Evolutionary conservation across 805 yeast genomes (phyloP).

Genomic region (Isabelozyma heimii): DNA sequence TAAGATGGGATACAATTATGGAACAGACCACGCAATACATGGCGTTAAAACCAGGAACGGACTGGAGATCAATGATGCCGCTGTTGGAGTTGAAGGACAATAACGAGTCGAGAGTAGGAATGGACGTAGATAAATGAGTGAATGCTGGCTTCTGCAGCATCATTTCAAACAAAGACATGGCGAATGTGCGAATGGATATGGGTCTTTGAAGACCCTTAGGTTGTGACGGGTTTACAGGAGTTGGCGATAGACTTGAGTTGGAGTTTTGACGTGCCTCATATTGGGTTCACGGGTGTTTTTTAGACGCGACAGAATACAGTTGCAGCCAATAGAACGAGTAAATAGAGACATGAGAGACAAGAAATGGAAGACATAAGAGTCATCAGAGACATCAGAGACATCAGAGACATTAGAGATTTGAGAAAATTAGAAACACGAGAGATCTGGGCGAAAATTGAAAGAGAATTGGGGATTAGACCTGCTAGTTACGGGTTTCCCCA

Average conservation of each 20-base stretch:
- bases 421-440: too few species aligned
- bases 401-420: too few species aligned
- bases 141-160: constrained; percentile 22
- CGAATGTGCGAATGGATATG: neutral
- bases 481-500: too few species aligned
- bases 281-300: neutral
- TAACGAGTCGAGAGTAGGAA: constrained; percentile 25
- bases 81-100: constrained; percentile 11
- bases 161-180: constrained; percentile 25
- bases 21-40: constrained; percentile 16
- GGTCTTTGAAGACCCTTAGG: constrained; percentile 3
- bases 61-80: constrained; percentile 29
- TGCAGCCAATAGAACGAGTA: too few species aligned
- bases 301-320: too few species aligned
- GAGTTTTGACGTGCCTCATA: neutral
- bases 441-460: too few species aligned
- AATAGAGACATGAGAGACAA: too few species aligned
- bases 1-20: constrained; percentile 28
- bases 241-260: constrained; percentile 1
- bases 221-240: constrained; percentile 1
- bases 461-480: too few species aligned
- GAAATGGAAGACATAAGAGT: too few species aligned
- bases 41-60: constrained; percentile 29
- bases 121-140: constrained; percentile 23
- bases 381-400: too few species aligned